Conservation (phyloP, 768 basidiomycete species). For the Mrakia blollopis region DNA sequence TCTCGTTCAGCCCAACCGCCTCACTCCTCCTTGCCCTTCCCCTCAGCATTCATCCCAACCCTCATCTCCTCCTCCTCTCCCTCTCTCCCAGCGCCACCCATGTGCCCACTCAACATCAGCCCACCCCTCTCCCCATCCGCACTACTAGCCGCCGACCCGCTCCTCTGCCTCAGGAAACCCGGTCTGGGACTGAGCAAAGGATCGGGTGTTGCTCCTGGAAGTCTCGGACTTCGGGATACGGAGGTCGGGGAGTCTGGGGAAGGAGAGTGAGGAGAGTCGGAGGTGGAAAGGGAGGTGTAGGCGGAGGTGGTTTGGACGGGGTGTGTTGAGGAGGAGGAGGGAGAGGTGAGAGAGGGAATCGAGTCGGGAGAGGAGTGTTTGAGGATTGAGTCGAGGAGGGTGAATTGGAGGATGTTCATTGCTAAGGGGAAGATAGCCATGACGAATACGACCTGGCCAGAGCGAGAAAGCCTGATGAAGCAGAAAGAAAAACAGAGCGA, state of each 20-base stretch:
- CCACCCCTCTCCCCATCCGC: neutral
- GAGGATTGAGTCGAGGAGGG: constrained; percentile 24
- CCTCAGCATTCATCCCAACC: no score
- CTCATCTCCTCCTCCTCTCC: neutral
- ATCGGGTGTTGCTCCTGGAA: no score
- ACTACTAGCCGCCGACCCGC: neutral
- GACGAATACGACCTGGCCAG: constrained; percentile 26
- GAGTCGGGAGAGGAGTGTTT: constrained; percentile 12
- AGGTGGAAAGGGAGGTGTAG: neutral
- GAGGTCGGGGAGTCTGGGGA: neutral
- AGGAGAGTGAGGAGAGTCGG: no score
- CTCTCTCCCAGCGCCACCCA: neutral
- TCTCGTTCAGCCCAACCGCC: no score
- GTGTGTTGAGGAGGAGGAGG: neutral
- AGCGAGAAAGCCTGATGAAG: constrained; percentile 2
- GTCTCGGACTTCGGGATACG: neutral
- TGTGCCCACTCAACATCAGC: neutral
- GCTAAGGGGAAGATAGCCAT: constrained; percentile 29
- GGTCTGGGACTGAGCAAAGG: neutral
- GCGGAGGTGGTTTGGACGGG: neutral
- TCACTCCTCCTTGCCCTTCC: no score
- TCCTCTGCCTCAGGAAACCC: neutral
- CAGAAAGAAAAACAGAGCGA: neutral
- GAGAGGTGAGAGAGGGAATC: neutral
- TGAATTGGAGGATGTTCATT: constrained; percentile 32